Conservation (phyloP, 1,284 basidiomycete genomes). For the Cerioporus squamosus region DNA sequence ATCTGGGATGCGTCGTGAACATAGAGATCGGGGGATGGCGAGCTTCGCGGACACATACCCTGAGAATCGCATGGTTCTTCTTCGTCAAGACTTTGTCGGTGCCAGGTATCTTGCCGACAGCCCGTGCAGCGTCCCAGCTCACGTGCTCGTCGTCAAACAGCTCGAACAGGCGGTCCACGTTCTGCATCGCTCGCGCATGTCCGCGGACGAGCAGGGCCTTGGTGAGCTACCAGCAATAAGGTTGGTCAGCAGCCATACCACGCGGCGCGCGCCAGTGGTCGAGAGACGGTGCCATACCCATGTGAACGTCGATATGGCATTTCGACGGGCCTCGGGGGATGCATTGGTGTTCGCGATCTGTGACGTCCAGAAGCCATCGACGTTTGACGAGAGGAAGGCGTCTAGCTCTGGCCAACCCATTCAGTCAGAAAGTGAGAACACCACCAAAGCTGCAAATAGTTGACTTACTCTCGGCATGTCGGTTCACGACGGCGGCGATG, state of each 20-base stretch:
- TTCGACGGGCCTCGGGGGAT: conserved; percentile 47
- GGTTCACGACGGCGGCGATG: conserved; percentile 77
- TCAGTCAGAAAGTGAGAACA: conserved; percentile 11
- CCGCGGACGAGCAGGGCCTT: conserved; percentile 82
- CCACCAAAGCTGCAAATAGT: not conserved
- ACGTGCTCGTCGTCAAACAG: conserved; percentile 67
- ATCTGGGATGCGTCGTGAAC: conserved; percentile 52
- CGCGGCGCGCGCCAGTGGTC: not conserved
- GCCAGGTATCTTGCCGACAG: conserved; percentile 69
- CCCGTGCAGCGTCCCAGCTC: conserved; percentile 72
- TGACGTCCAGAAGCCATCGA: conserved; percentile 51
- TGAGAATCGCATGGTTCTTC: conserved; percentile 75
- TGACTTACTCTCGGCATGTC: conserved; percentile 61
- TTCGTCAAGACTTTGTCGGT: conserved; percentile 72
- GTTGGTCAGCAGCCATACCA: conserved; percentile 22
- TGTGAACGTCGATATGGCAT: conserved; percentile 66
- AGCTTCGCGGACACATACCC: conserved; percentile 50
- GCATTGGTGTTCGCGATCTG: conserved; percentile 42
- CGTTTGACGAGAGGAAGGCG: conserved; percentile 27
- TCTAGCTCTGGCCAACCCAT: conserved; percentile 29
- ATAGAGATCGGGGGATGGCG: not conserved
- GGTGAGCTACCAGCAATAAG: conserved; percentile 55
- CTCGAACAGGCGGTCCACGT: conserved; percentile 69
- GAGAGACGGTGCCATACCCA: conserved; percentile 57
- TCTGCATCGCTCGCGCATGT: conserved; percentile 59